phyloP scores from a whole-genome alignment of 2,329 filamentous ascomycete genomes.

The Cladorrhinum sp. region DNA sequence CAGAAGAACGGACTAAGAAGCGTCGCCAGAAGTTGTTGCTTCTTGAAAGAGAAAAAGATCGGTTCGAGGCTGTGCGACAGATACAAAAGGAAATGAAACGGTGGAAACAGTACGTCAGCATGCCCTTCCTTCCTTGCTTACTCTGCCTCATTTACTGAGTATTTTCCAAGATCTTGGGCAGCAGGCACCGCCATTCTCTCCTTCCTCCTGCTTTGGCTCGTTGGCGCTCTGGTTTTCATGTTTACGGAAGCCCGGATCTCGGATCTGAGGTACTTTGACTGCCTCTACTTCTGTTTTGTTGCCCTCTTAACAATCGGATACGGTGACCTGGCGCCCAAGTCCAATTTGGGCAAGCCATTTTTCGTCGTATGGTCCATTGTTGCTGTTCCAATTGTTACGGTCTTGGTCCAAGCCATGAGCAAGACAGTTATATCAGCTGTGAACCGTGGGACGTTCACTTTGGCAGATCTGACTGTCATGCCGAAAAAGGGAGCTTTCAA shows the following conservation, averaged over 20 bases:
- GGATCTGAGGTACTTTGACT: slow-evolving; percentile 59
- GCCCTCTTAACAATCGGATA: slow-evolving; percentile 68
- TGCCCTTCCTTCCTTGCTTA: neutral
- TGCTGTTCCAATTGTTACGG: slow-evolving; percentile 68
- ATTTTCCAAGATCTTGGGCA: slow-evolving; percentile 41
- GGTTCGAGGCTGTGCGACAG: slow-evolving; percentile 63
- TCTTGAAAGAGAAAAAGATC: slow-evolving; percentile 56
- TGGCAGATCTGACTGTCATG: slow-evolving; percentile 65
- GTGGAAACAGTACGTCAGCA: slow-evolving; percentile 59
- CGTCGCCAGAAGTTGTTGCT: slow-evolving; percentile 46
- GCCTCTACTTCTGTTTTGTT: slow-evolving; percentile 68
- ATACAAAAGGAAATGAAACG: slow-evolving; percentile 58
- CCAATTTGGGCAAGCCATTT: slow-evolving; percentile 64
- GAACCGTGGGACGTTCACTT: slow-evolving; percentile 56
- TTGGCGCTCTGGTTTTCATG: slow-evolving; percentile 66
- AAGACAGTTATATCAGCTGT: slow-evolving; percentile 62
- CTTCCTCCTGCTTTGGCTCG: slow-evolving; percentile 62
- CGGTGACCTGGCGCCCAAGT: slow-evolving; percentile 62
- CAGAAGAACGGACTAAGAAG: slow-evolving; percentile 10
- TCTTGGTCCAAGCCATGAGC: slow-evolving; percentile 61
- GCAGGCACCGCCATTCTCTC: slow-evolving; percentile 55
- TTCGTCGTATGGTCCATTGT: slow-evolving; percentile 70
- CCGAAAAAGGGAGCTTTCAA: slow-evolving; percentile 58
- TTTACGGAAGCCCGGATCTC: slow-evolving; percentile 52
- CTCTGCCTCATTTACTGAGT: neutral